Base-by-base conservation (phyloP, 495 filamentous ascomycete genomes). In the Aspergillus affinis region DNA sequence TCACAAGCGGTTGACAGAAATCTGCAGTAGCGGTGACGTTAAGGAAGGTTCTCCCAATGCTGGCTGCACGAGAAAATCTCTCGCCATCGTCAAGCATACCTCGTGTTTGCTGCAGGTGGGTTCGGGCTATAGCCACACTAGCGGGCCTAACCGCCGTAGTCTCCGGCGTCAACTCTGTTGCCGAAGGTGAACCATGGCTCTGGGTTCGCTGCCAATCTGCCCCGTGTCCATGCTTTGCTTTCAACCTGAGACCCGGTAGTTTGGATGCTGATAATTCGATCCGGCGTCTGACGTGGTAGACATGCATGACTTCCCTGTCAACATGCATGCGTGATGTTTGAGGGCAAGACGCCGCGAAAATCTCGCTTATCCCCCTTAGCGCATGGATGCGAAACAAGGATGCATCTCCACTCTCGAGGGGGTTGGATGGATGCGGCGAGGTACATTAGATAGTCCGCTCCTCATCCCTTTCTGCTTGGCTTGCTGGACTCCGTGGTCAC, bases 141-240 rank as follows among this genome's bases (percentile, higher is more conserved):
- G 64, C 64, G 64, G 64, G 62, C 57, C 69, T 55, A 69, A 65
- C 64, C 61, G 70, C 57, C 59, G 58, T 66, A 61, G 61, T 58
- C 60, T 56, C 62, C 63, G 58, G 65, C 56, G 56, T 54, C 54
- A 55, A 52, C 55, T 45, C 61, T 64, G 49, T 75, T 70, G 72
- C 74, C 71, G 72, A 67, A 53, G 18, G 48, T 69, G 75, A 78
- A 78, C 75, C 75, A 72, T 74, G 72, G 74, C 66, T 68, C 71
- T 73, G 75, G 75, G 72, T 65, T 74, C 59, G 36, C 48, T 60
- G 49, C 61, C 61, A 65, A 72, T 48, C 36, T 56, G 41, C 54
- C 54, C 54, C 57, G 56, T 53, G 48, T 29, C 51, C 20, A 62
- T 59, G 32, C 56, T 60, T 65, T 59, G 56, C 56, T 29, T 51